Evolutionary conservation across 176 grass and related monocot species (phyloP).

Genomic region (Raddia distichophylla): DNA sequence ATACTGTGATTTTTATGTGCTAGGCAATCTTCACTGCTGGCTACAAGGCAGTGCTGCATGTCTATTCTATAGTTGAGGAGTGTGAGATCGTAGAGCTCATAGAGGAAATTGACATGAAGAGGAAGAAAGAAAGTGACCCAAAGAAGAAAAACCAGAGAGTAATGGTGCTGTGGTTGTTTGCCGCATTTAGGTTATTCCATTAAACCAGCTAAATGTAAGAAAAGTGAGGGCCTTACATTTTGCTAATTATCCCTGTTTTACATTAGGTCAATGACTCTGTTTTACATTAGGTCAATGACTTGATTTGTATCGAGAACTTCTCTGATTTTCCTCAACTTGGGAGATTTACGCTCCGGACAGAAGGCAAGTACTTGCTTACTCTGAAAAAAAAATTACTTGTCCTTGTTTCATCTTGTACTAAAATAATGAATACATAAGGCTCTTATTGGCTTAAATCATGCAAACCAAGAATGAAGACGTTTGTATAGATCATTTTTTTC

Average conservation of each 20-base stretch:
- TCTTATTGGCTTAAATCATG: background rate
- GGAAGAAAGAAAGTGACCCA: slow-evolving; percentile 63
- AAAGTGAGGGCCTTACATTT: background rate
- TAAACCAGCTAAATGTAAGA: background rate
- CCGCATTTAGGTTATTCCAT: slow-evolving; percentile 49
- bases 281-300: slow-evolving; percentile 57
- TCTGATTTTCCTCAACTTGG: slow-evolving; percentile 67
- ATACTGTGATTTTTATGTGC: slow-evolving; percentile 9
- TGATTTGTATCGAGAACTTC: slow-evolving; percentile 69
- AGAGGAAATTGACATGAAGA: slow-evolving; percentile 65
- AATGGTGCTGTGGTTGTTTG: slow-evolving; percentile 82
- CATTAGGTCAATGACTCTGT: slow-evolving; percentile 56
- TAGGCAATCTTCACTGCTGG: slow-evolving; percentile 79
- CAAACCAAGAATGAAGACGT: no score
- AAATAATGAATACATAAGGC: background rate
- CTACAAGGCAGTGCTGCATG: slow-evolving; percentile 70
- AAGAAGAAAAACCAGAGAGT: slow-evolving; percentile 63
- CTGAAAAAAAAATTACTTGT: background rate
- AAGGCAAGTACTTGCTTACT: slow-evolving; percentile 42
- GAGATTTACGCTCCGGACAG: slow-evolving; percentile 71
- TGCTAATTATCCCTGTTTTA: slow-evolving; percentile 28
- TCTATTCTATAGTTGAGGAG: slow-evolving; percentile 69
- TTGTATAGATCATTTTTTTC: background rate
- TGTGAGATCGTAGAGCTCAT: slow-evolving; percentile 81
- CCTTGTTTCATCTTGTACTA: slow-evolving; percentile 6